Conservation (phyloP, 371 early-diverging fungal genomes). For the Choanephora cucurbitarum region DNA sequence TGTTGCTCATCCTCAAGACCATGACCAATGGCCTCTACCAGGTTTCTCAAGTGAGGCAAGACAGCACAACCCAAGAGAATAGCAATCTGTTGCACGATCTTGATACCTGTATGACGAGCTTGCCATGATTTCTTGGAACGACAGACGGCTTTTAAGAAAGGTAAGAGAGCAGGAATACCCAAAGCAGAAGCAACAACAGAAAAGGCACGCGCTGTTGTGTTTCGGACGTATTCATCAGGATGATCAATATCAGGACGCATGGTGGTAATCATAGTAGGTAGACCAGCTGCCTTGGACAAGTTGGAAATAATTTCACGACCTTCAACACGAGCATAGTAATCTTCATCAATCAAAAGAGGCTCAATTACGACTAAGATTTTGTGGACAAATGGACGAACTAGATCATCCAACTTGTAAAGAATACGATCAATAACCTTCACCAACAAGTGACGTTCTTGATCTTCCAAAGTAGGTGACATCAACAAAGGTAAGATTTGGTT, state of each 20-base stretch:
- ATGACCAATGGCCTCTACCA: constrained; percentile 90
- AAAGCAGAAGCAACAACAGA: constrained; percentile 96
- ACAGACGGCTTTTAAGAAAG: constrained; percentile 96
- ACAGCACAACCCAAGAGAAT: constrained; percentile 93
- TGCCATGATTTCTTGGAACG: constrained; percentile 96
- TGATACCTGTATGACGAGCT: constrained; percentile 97
- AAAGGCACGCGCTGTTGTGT: constrained; percentile 97
- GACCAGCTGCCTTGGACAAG: constrained; percentile 96
- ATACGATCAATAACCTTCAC: constrained; percentile 98
- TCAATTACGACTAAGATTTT: constrained; percentile 98
- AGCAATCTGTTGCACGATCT: constrained; percentile 96
- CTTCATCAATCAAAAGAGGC: constrained; percentile 96
- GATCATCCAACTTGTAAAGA: constrained; percentile 92
- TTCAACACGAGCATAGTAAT: constrained; percentile 97
- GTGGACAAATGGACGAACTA: constrained; percentile 96
- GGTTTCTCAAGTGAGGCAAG: constrained; percentile 88
- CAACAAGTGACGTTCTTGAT: constrained; percentile 96
- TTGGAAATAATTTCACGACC: constrained; percentile 98
- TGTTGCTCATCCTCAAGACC: constrained; percentile 96
- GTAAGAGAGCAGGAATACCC: constrained; percentile 92
- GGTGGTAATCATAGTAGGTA: constrained; percentile 97
- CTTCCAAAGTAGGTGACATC: constrained; percentile 96
- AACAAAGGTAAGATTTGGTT: constrained; percentile 94
- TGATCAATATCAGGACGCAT: constrained; percentile 99
- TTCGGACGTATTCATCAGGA: constrained; percentile 96